These are phyloP conservation scores for Botrytis aclada DNA, from an alignment of 2,329 filamentous ascomycete genomes.

Conservation along the genomic window DNA sequence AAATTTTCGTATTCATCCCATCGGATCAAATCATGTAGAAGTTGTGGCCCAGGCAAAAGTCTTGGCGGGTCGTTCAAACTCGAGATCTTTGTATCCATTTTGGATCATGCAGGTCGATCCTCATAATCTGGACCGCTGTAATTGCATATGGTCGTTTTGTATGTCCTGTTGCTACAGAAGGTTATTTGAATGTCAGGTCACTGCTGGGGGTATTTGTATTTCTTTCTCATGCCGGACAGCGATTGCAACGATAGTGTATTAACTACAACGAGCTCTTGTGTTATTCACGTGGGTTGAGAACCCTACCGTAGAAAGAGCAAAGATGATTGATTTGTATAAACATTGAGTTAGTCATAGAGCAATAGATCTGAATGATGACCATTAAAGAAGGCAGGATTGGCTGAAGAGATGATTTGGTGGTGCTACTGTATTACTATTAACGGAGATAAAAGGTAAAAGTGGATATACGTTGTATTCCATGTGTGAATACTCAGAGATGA, in stretches of 20 bases:
- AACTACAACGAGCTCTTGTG: not conserved
- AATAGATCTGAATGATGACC: conserved; percentile 6
- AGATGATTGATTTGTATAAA: not conserved
- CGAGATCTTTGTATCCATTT: conserved; percentile 43
- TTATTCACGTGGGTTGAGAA: conserved; percentile 2
- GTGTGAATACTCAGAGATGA: not conserved
- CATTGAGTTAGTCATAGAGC: conserved; percentile 11
- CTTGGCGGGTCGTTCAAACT: conserved; percentile 56
- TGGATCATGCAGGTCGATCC: conserved; percentile 17
- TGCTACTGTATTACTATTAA: not conserved
- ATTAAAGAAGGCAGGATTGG: conserved; percentile 10
- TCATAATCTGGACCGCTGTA: conserved; percentile 21
- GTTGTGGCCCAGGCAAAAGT: conserved; percentile 50
- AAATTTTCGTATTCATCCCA: conserved; percentile 37
- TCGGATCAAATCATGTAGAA: conserved; percentile 63
- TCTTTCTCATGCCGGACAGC: not conserved
- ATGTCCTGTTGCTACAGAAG: conserved; percentile 1
- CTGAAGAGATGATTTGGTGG: not conserved
- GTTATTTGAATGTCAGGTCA: not conserved
- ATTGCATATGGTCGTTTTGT: not conserved
- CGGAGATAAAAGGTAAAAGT: conserved; percentile 4
- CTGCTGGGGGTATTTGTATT: conserved; percentile 10
- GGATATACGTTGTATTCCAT: not conserved
- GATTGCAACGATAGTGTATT: not conserved
- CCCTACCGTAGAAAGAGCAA: not conserved